phyloP scores from a whole-genome alignment of 371 early-diverging fungal genomes.

The Mortierella sp. region DNA sequence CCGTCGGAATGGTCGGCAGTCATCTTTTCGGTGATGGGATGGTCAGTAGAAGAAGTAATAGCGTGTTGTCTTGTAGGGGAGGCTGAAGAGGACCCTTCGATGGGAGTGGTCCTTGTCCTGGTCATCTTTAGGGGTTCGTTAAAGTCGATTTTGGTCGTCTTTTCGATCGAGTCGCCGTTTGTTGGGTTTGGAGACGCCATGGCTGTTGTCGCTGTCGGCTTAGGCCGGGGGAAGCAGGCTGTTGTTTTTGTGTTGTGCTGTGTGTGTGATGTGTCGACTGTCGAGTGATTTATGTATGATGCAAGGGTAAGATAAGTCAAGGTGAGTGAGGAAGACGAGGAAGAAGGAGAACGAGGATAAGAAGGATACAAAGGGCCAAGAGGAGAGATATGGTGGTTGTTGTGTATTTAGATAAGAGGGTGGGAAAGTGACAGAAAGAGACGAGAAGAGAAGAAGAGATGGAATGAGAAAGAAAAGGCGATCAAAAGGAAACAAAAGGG shows the following conservation, averaged over 20 bases:
- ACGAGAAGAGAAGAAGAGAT: background rate
- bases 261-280: background rate
- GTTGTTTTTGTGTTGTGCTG: background rate
- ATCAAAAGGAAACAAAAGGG: background rate
- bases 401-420: background rate
- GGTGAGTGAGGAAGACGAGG: background rate
- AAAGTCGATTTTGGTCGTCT: background rate
- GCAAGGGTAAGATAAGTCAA: no score
- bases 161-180: background rate
- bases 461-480: background rate
- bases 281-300: background rate
- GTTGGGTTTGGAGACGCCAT: constrained; percentile 9
- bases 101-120: constrained; percentile 8
- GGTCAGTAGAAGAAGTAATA: no score
- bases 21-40: constrained; percentile 3
- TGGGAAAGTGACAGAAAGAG: background rate
- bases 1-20: background rate
- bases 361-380: background rate
- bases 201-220: no score
- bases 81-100: background rate
- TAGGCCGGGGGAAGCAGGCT: no score
- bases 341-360: background rate
- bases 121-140: constrained; percentile 6
- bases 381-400: background rate
- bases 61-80: background rate